Evolutionary conservation across 495 filamentous ascomycete species (phyloP), one percentile per base, ranked within the genome.

Genomic region (Lasiosphaeria ovina): DNA sequence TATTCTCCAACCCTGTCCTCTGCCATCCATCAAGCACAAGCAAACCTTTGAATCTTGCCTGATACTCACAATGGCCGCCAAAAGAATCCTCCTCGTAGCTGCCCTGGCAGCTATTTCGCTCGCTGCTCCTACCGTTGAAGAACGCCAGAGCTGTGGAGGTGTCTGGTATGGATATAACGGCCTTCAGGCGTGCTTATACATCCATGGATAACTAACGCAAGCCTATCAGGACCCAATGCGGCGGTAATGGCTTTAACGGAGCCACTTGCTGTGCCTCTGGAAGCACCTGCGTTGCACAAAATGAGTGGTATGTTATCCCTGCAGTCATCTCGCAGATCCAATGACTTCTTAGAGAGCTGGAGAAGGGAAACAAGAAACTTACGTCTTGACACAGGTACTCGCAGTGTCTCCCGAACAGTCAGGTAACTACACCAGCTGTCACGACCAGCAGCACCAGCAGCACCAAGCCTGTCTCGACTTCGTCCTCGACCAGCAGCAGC

Each of bases 171-270:
- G 47, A n/a, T 24, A 48, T 24, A 2, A 24, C 24, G 24, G 24
- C 24, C 24, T 24, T 24, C 24, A 24, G 1, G 24, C 24, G 24
- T 24, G 24, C 24, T 24, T 24, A 24, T 24, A 24, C 24, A 24
- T 24, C 24, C 24, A 24, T 24, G 24, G 24, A 24, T 24, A 24
- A 24, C 51, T 60, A 40, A 63, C 44, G 62, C 32, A 8, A n/a
- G 32, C 33, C 38, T 31, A 34, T 0, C 47, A 79, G 76, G 68
- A 65, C 62, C 5, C 82, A 85, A 59, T 85, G 82, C 56, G 81
- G 82, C 57, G 82, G 82, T 17, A 74, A 17, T 35, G 69, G 71
- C 36, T 84, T 72, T 68, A 61, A 67, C 49, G 82, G 81, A 8
- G 55, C 79, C 5, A 84, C 79, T 4, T 79, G 71, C 59, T 85